These are phyloP conservation scores for Umbelopsis vinacea DNA, from an alignment of 192 early-diverging fungal species.

Conservation along the genomic window DNA sequence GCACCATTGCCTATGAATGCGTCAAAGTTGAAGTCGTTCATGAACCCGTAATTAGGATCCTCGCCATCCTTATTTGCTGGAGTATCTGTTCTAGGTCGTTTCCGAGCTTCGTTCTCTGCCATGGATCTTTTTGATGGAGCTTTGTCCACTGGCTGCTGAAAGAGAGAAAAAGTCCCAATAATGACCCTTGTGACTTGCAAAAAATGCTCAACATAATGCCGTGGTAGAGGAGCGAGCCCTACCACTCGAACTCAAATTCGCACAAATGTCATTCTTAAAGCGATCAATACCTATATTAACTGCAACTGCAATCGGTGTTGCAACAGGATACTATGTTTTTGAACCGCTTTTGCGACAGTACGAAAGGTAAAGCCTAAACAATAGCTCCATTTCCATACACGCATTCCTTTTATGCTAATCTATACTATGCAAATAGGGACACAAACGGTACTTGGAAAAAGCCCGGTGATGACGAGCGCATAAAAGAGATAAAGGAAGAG, in stretches of 20 bases:
- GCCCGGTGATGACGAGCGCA: slow-evolving; percentile 29
- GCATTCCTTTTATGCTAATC: neutral
- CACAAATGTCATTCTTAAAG: neutral
- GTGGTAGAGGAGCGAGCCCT: too few relatives aligned
- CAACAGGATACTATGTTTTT: slow-evolving; percentile 41
- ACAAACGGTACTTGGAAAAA: slow-evolving; percentile 37
- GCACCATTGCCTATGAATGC: neutral
- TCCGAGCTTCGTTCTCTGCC: neutral
- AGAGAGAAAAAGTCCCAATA: neutral
- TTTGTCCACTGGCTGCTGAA: neutral
- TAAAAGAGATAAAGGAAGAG: slow-evolving; percentile 18
- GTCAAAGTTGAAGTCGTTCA: slow-evolving; percentile 9
- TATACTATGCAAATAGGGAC: slow-evolving; percentile 23
- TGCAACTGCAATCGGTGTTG: slow-evolving; percentile 34
- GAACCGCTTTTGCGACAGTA: slow-evolving; percentile 41
- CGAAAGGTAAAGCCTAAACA: slow-evolving; percentile 32
- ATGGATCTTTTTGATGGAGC: neutral
- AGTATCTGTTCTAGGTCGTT: neutral
- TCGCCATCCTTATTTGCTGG: neutral
- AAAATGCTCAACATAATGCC: neutral
- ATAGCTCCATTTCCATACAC: neutral
- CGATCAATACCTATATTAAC: slow-evolving; percentile 22
- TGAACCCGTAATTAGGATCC: neutral
- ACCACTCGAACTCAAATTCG: neutral
- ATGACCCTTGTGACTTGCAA: neutral